phyloP scores from a whole-genome alignment of 75 land plant species.

The Picea glauca region DNA sequence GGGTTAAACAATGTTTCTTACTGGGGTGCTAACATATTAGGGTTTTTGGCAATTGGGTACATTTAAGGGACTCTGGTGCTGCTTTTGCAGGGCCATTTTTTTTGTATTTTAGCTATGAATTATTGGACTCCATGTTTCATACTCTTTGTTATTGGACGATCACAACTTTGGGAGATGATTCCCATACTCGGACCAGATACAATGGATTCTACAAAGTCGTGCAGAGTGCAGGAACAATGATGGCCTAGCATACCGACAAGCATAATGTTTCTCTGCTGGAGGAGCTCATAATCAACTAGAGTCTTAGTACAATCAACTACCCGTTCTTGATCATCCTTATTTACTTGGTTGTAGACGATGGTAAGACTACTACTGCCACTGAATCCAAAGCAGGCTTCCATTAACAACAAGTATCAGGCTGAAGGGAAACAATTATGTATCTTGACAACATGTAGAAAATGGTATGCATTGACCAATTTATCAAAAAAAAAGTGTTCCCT shows the following conservation, averaged over 20 bases:
- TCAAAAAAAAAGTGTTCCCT: too few relatives aligned
- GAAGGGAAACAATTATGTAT: too few relatives aligned
- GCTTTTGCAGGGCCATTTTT: conserved; percentile 73
- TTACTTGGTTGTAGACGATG: not conserved
- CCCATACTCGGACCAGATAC: conserved; percentile 73
- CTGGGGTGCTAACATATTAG: too few relatives aligned
- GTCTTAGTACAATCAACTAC: conserved; percentile 45
- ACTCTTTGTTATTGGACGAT: conserved; percentile 85
- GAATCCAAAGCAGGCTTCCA: too few relatives aligned
- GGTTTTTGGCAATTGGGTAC: too few relatives aligned
- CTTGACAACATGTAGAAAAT: too few relatives aligned
- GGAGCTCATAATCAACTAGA: conserved; percentile 73
- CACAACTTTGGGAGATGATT: conserved; percentile 69
- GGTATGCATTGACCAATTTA: too few relatives aligned
- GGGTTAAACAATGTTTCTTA: too few relatives aligned
- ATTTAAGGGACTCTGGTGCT: conserved; percentile 57
- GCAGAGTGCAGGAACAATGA: conserved; percentile 93
- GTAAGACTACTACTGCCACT: too few relatives aligned
- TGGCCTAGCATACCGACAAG: conserved; percentile 75
- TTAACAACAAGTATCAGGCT: too few relatives aligned
- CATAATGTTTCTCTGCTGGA: conserved; percentile 29
- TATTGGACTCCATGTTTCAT: conserved; percentile 91
- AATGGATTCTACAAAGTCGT: conserved; percentile 90
- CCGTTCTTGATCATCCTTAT: conserved; percentile 20
- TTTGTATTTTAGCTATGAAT: conserved; percentile 68